phyloP scores from a whole-genome alignment of 345 rosid genomes.

The Aegle marmelos region DNA sequence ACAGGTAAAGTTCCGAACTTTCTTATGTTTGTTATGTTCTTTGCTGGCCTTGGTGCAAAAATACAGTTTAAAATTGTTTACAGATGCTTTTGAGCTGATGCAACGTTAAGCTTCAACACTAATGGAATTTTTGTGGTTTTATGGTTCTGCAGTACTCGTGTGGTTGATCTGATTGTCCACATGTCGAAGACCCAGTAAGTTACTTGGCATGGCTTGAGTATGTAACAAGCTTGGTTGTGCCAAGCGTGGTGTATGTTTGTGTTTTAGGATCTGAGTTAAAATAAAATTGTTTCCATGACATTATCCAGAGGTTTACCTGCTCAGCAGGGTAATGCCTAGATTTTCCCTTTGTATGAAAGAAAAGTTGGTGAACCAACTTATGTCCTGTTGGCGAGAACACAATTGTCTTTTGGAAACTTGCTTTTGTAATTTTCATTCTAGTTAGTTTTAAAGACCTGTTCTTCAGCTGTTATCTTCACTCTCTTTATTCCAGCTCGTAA shows the following conservation, averaged over 20 bases:
- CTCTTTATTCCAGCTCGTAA: too few species aligned
- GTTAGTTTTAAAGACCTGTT: not conserved
- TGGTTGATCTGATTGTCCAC: slow-evolving; percentile 56
- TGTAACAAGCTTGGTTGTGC: not conserved
- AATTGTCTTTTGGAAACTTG: not conserved
- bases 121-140: not conserved
- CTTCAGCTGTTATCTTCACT: not conserved
- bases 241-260: not conserved
- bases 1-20: slow-evolving; percentile 43
- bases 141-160: slow-evolving; percentile 51
- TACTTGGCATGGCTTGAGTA: too few species aligned
- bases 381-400: not conserved
- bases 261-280: slow-evolving; percentile 2
- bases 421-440: not conserved
- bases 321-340: not conserved
- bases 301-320: not conserved
- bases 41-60: not conserved
- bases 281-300: slow-evolving; percentile 4
- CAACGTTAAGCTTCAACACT: not conserved
- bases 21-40: too few species aligned
- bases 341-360: not conserved
- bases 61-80: too few species aligned
- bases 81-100: not conserved
- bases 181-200: slow-evolving; percentile 33
- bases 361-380: too few species aligned